These are phyloP conservation scores for Saposhnikovia divaricata DNA, from an alignment of 129 eudicot genomes.

Conservation along the genomic window DNA sequence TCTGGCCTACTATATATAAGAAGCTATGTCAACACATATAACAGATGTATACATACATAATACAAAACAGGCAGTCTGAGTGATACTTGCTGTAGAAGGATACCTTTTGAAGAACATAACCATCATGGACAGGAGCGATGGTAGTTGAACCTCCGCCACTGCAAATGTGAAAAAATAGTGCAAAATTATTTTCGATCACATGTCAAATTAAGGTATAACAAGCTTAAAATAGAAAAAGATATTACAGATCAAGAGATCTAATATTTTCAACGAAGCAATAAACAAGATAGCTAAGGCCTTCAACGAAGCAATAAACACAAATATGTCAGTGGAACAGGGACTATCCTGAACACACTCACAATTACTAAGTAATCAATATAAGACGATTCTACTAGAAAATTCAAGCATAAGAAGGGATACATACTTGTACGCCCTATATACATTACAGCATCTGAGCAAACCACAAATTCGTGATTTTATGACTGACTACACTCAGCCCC, in stretches of 20 bases:
- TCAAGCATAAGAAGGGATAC: neutral
- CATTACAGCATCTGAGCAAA: neutral
- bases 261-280: neutral
- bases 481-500: neutral
- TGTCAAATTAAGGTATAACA: neutral
- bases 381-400: neutral
- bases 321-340: neutral
- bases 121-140: constrained; percentile 96
- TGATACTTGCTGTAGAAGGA: neutral
- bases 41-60: neutral
- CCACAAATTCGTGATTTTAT: neutral
- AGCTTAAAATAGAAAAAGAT: neutral
- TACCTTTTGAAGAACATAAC: constrained; percentile 99
- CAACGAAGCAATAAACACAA: neutral
- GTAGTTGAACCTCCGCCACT: constrained; percentile 99
- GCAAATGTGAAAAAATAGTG: constrained; percentile 16
- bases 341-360: neutral
- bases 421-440: neutral
- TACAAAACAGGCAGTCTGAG: neutral
- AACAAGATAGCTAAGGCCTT: neutral
- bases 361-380: neutral
- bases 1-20: neutral
- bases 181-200: neutral
- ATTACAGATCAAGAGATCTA: neutral
- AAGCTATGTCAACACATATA: neutral